Conservation (phyloP, 768 basidiomycete species). For the Pleurotus eryngii region DNA sequence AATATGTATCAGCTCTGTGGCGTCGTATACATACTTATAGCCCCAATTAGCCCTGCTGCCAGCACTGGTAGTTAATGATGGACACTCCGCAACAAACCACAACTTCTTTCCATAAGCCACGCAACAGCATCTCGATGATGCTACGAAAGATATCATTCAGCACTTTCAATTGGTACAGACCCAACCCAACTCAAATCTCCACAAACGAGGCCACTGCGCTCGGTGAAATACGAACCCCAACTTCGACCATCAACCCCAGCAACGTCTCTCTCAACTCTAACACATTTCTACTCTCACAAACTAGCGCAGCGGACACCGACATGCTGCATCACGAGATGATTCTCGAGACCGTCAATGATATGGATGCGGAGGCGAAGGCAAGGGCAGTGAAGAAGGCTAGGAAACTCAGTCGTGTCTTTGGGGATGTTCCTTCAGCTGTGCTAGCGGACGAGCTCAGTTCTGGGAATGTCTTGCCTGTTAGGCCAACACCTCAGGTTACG, state of each 20-base stretch:
- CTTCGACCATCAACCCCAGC: not conserved
- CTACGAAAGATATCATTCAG: not conserved
- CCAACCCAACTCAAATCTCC: not conserved
- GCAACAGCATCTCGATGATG: conserved; percentile 3
- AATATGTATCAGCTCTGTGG: not conserved
- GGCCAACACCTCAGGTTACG: not conserved
- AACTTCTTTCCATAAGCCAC: not conserved
- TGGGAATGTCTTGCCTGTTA: not conserved
- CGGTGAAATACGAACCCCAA: not conserved
- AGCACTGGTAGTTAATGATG: not conserved
- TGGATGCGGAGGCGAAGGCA: conserved; percentile 31
- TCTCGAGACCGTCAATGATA: conserved; percentile 28
- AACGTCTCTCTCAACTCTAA: conserved; percentile 2
- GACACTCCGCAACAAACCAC: not conserved
- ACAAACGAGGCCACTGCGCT: not conserved
- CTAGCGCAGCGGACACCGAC: not conserved
- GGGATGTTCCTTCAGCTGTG: conserved; percentile 25
- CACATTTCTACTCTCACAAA: not conserved
- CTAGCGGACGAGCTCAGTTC: not conserved
- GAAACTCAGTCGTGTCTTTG: conserved; percentile 42
- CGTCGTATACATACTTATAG: not conserved
- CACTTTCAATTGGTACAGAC: not conserved
- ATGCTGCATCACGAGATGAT: conserved; percentile 4
- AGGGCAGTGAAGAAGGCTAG: conserved; percentile 37
- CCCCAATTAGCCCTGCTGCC: not conserved